Base-by-base conservation (phyloP, 129 eudicot genomes). In the Escallonia rubra region DNA sequence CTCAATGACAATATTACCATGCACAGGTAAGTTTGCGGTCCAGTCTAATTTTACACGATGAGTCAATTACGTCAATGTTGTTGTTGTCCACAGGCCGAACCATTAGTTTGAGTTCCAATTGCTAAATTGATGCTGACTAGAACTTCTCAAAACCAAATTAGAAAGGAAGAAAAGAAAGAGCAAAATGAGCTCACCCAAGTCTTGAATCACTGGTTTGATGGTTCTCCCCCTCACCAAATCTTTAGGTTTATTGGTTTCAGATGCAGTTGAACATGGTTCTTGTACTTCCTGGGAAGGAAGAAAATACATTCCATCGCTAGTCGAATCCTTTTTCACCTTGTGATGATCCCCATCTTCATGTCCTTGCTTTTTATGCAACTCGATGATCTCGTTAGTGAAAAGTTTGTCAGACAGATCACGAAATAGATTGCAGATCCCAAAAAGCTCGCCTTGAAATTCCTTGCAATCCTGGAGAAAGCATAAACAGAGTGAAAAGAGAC, bases 381-480 rank as follows among this genome's bases (percentile, higher is more conserved):
- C 87, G 60, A 93, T 85, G 70, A 93, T 86, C 78, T 93, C 92
- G 48, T 96, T 86, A 7, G 98, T 93, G 76, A 93, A 93, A 72
- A 89, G 84, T 78, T 86, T 82, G 70, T 89, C 85, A n/a, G 98
- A 93, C 16, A 93, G 81, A 77, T 89, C 98, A 14, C 96, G 95
- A 69, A 92, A 92, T 70, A 92, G 80, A 82, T 92, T 92, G 78
- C 88, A 71, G 70, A 92, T 92, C 11, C 98, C 98, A 74, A 92
- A 92, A 66, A 92, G 91, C 85, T 91, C 98, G 2, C 98, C 98
- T 68, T 80, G 91, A 69, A 79, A 86, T 69, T 90, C 80, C 78
- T 86, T 93, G 83, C 87, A 79, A 76, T 93, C 98, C 98, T 93
- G 81, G 53, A 66, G 56, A 42, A 43, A 15, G 73, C 62, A 4